Base-by-base conservation (phyloP, 2,329 filamentous ascomycete genomes). In the Stachybotrys chlorohalonatus region DNA sequence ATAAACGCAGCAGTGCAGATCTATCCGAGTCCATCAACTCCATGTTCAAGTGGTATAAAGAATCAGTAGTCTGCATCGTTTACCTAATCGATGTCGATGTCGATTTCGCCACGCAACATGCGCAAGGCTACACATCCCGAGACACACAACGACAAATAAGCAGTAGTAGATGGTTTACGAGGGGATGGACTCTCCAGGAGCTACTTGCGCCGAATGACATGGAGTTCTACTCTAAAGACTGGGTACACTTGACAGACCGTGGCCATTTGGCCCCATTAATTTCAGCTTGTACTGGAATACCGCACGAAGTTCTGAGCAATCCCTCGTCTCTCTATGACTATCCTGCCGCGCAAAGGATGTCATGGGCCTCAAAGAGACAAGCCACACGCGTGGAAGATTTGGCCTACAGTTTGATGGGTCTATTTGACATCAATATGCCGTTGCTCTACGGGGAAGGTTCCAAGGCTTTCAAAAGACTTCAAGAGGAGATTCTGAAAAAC, bases 11-110 rank as follows among this genome's bases (percentile, higher is more conserved):
- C 50, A 52, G 50, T 36, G 31, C 50, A 9, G 50, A 52, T 31
- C 50, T 52, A 9, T 52, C 50, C 15, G 50, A 52, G 17, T 31
- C 50, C 36, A 42, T 52, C 31, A 52, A 52, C 32, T 52, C 50
- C 50, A 52, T 52, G 50, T 52, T 42, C 13, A 24, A 7, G 13
- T 52, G 50, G 50, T 52, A 52, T 45, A 16, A 17, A 15, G 16
- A 45, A 1, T 31, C 50, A 16, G 36, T 39, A 16, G 16, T 52
- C 5, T 52, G 50, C 36, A 32, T 52, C 36, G 50, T 36, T 24
- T 52, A 52, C 17, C 50, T 52, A 32, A n/a, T 32, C 5, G 50
- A 52, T 16, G 50, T 52, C 7, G 32, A 16, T 42, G 9, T 8
- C 46, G 8, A 8, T n/a, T 24, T 7, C n/a, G n/a, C 39, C 39